Base-by-base conservation (phyloP, 2,329 filamentous ascomycete genomes). In the Penicillium sp. region DNA sequence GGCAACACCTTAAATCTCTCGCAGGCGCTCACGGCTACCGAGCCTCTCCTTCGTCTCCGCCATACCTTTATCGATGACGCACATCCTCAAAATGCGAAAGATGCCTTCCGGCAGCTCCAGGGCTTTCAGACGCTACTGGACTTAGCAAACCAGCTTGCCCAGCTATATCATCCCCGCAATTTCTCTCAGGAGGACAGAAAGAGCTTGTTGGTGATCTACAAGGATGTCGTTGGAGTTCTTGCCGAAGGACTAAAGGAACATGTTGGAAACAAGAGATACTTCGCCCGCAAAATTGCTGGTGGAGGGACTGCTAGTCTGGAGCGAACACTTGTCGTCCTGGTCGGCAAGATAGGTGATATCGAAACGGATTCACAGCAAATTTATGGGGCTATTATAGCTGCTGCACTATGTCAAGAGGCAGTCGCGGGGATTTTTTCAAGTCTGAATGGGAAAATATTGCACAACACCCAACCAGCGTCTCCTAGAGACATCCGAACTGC, bases 231-330 rank as follows among this genome's bases (percentile, higher is more conserved):
- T 54, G 71, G 85, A 28, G 84, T 94, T 13, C 76, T 97, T 24
- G 87, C 89, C 1, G 87, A 88, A 44, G 86, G 87, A 13, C 82
- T 99, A 61, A 84, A 86, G 50, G 86, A 86, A 42, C 92, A 97
- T 72, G 82, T 88, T 43, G 93, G 92, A 18, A 99, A 97, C 74
- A 84, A 88, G 67, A 85, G 90, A 63, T 97, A 93, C 77, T 97
- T 97, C 71, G 84, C 86, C 54, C 87, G 86, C 62, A 82, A 86
- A 61, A 85, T 95, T 26, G 84, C 90, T 54, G 87, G 85, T 19
- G 89, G 87, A 52, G 92, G 93, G 3, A 96, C 91, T 87, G 81
- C 86, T 60, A 84, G 86, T 7, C 72, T 97, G 51, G 87, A 94
- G 67, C 84, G 90, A 67, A 84, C 84, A 5, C 82, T 75, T 84